Percentiles rank a stretch among this genome's conserved stretches.
These are phyloP conservation scores for Phyllosticta citriasiana DNA, from an alignment of 2,329 filamentous ascomycete genomes.

Conservation along the genomic window DNA sequence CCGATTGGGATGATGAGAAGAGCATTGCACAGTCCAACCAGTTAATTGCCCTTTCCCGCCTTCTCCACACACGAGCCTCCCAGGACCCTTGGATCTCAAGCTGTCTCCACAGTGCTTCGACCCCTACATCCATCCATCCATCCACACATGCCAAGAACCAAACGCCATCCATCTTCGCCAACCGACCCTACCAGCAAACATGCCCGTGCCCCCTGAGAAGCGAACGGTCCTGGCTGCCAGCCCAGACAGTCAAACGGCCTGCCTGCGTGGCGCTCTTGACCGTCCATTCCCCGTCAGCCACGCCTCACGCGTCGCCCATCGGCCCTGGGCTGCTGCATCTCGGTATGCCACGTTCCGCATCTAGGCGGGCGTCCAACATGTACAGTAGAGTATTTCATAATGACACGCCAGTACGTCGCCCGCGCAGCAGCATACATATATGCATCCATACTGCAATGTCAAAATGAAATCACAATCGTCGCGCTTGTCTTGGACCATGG, in stretches of 20 bases:
- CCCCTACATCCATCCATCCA: neutral
- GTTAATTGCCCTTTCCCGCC: neutral
- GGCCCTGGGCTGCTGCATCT: neutral
- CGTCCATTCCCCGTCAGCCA: neutral
- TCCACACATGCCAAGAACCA: neutral
- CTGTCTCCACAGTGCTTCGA: neutral
- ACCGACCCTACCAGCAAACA: neutral
- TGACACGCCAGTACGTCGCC: neutral
- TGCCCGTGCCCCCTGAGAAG: neutral
- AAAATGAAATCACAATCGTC: neutral
- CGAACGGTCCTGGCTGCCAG: neutral
- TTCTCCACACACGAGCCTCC: neutral
- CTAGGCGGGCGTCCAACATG: neutral
- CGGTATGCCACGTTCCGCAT: neutral
- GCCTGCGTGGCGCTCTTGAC: neutral
- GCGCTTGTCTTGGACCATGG: neutral
- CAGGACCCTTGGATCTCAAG: neutral
- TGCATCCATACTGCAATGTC: neutral
- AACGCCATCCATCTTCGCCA: neutral
- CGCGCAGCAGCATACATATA: neutral
- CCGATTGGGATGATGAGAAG: neutral
- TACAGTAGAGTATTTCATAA: neutral
- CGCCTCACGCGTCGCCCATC: neutral
- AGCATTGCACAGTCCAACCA: neutral
- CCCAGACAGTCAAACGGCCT: neutral